Conservation (phyloP, 306 rosid species). For the Mimosa pudica region DNA sequence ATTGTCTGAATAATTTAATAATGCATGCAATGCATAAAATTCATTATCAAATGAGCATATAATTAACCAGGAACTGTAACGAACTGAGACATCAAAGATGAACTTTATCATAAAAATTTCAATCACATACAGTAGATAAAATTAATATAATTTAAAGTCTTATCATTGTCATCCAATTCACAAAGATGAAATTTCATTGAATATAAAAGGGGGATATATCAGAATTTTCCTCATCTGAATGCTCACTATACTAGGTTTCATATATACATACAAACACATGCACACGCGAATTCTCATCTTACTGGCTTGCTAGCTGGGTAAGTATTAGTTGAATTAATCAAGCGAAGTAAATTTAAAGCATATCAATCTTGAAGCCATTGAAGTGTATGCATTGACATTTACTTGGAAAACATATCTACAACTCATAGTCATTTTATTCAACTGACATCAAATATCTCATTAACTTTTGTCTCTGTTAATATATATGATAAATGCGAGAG, state of each 20-base stretch:
- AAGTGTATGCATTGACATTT: constrained; percentile 24
- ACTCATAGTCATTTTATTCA: not conserved
- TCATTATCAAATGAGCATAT: not conserved
- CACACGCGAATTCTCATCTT: not conserved
- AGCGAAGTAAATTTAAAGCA: constrained; percentile 29
- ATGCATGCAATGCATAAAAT: not conserved
- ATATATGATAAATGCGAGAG: too few relatives aligned
- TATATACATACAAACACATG: not conserved
- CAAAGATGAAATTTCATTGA: not conserved
- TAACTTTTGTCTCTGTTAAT: too few relatives aligned
- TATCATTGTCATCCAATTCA: not conserved
- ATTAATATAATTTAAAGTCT: not conserved
- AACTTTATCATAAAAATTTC: not conserved
- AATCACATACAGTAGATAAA: not conserved
- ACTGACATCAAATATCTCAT: too few relatives aligned
- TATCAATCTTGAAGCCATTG: constrained; percentile 17
- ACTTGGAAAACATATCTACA: constrained; percentile 28
- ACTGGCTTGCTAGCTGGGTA: not conserved
- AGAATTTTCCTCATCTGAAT: not conserved
- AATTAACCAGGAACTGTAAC: not conserved
- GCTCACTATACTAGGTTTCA: not conserved
- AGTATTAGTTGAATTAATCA: not conserved
- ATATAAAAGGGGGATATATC: not conserved
- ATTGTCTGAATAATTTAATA: not conserved
- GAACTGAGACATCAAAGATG: not conserved